These are phyloP conservation scores for Coemansia sp. DNA, from an alignment of 192 early-diverging fungal species.

Conservation along the genomic window DNA sequence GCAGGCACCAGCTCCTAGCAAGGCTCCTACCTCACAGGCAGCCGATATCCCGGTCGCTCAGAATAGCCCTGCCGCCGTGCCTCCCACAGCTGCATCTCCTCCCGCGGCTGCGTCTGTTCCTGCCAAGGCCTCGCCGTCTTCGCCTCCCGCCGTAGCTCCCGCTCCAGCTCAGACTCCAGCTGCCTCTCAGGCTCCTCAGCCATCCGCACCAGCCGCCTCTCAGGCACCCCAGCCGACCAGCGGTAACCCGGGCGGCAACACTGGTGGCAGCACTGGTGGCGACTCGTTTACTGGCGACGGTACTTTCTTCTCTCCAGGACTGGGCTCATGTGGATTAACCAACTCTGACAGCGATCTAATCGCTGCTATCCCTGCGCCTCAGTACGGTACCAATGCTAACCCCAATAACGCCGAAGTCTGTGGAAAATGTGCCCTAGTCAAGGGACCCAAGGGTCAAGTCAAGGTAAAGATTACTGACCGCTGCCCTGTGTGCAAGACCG, in stretches of 20 bases:
- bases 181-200: constrained; percentile 1
- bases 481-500: constrained; percentile 57
- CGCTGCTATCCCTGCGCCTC: constrained; percentile 61
- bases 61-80: neutral
- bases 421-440: constrained; percentile 57
- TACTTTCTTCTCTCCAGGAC: constrained; percentile 60
- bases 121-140: neutral
- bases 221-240: constrained; percentile 3
- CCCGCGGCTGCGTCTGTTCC: neutral
- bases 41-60: neutral
- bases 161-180: neutral
- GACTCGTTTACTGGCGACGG: constrained; percentile 59
- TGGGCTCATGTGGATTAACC: constrained; percentile 59
- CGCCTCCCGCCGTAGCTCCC: neutral
- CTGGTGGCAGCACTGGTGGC: neutral
- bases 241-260: neutral
- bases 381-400: constrained; percentile 57
- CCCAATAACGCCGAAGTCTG: constrained; percentile 55
- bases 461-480: constrained; percentile 59
- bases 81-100: neutral
- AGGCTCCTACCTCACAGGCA: neutral
- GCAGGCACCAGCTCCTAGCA: neutral
- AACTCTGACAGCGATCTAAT: constrained; percentile 57
- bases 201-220: neutral
- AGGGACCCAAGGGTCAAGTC: constrained; percentile 51